Base-by-base conservation (phyloP, 805 yeast genomes). In the Brettanomyces nanus region DNA sequence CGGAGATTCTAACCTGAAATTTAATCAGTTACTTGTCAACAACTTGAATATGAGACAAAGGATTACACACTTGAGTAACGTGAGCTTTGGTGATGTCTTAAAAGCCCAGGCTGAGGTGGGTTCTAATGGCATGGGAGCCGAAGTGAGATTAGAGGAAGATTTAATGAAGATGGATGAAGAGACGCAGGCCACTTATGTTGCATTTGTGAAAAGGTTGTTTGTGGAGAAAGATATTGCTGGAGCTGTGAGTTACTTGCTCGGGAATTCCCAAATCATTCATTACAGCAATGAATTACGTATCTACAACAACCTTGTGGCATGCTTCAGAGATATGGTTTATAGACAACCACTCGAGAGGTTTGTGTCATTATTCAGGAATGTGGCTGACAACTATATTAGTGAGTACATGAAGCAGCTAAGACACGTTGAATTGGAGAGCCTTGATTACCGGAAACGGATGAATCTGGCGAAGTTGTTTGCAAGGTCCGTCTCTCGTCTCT, bases 1-100 rank as follows among this genome's bases (percentile, higher is more conserved):
- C 4, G 39, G 43, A 5, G 40, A 37, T 19, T 42, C 49, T 13
- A 44, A 42, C n/a, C 30, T 35, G 22, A 42, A 37, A 25, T 19
- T 46, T 15, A 44, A 39, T 31, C 35, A 30, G 28, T 34, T 46
- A 6, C 35, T 46, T 19, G 35, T 42, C 19, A 33, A 35, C 25
- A 40, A 31, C 18, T 37, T 44, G 25, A 39, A 35, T 11, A 28
- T 41, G 3, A 43, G 43, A 14, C 30, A 28, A 19, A 28, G 36
- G 31, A 17, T 13, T 6, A 19, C 41, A 19, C 15, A 25, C n/a
- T 37, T 23, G 31, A 11, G 28, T 5, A 36, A 42, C 4, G 33
- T 45, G 18, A 31, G 38, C 5, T 45, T 23, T 30, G 10, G 33
- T 2, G 49, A 45, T 33, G 36, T 27, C 19, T 22, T 21, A 17